Conservation (phyloP, 2,329 filamentous ascomycete species). For the Esteya vermicola region DNA sequence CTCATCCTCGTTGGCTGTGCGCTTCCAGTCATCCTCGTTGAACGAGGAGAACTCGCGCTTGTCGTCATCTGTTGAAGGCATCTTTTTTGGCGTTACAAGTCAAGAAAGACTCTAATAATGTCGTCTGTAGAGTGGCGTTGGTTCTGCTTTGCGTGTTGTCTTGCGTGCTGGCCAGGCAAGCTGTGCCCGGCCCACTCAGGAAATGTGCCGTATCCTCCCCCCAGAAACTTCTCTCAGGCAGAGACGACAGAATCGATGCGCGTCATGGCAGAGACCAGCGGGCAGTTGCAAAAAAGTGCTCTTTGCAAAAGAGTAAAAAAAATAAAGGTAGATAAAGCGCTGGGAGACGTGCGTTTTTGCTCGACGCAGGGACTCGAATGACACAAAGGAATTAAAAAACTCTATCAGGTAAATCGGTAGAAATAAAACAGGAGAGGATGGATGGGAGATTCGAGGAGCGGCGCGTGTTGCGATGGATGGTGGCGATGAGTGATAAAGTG, state of each 20-base stretch:
- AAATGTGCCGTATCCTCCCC: neutral
- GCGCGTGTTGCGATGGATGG: neutral
- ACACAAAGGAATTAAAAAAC: no score
- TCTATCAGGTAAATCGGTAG: no score
- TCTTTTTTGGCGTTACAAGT: neutral
- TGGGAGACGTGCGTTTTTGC: no score
- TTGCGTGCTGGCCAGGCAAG: neutral
- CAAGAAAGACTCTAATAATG: no score
- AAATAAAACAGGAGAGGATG: no score
- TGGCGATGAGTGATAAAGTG: neutral
- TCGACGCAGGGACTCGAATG: no score
- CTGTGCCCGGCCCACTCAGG: neutral
- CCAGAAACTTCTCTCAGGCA: neutral
- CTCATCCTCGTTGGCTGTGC: conserved; percentile 34
- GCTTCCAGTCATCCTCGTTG: conserved; percentile 24
- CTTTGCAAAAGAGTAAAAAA: neutral
- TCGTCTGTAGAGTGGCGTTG: no score
- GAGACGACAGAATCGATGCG: neutral
- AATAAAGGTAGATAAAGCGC: neutral
- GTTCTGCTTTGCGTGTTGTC: no score
- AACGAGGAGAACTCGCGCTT: conserved; percentile 15
- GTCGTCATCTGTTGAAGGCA: neutral
- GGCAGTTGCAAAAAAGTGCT: neutral
- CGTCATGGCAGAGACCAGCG: conserved; percentile 2
- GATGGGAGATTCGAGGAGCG: neutral